phyloP scores from a whole-genome alignment of 1,284 basidiomycete genomes.

The Sanghuangporus baumii region DNA sequence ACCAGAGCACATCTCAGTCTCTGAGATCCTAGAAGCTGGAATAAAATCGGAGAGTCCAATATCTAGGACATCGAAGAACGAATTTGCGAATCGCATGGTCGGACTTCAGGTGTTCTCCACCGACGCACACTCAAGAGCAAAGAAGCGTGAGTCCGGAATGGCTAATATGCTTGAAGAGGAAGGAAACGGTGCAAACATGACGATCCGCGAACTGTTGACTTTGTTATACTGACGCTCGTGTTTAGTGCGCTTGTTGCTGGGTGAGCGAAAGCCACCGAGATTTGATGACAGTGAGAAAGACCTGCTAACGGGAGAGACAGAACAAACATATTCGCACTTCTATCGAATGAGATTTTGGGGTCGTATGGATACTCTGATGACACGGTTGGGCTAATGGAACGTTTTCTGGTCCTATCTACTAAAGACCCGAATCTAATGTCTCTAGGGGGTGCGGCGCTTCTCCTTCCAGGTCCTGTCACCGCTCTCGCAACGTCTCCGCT shows the following conservation, averaged over 20 bases:
- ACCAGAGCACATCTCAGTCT: not conserved
- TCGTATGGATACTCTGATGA: conserved; percentile 68
- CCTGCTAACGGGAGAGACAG: conserved; percentile 21
- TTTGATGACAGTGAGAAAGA: not conserved
- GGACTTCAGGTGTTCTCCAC: no score
- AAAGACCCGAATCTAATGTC: not conserved
- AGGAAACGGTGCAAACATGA: conserved; percentile 46
- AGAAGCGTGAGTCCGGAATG: not conserved
- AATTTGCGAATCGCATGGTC: no score
- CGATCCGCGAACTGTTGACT: conserved; percentile 58
- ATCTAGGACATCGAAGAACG: no score
- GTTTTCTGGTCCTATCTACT: not conserved
- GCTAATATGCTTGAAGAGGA: not conserved
- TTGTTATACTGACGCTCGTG: conserved; percentile 47
- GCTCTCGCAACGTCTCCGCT: conserved; percentile 62
- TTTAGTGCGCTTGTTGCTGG: conserved; percentile 64
- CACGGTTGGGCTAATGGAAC: conserved; percentile 50
- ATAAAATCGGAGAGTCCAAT: no score
- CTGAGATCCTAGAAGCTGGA: not conserved
- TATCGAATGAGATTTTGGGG: conserved; percentile 60
- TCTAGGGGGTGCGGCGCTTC: conserved; percentile 47
- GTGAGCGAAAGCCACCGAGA: conserved; percentile 34
- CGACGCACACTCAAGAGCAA: no score
- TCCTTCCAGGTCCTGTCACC: conserved; percentile 67
- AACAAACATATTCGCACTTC: conserved; percentile 47